Conservation (phyloP, 139 green algal genomes). For the Tetradesmus lagerheimii region DNA sequence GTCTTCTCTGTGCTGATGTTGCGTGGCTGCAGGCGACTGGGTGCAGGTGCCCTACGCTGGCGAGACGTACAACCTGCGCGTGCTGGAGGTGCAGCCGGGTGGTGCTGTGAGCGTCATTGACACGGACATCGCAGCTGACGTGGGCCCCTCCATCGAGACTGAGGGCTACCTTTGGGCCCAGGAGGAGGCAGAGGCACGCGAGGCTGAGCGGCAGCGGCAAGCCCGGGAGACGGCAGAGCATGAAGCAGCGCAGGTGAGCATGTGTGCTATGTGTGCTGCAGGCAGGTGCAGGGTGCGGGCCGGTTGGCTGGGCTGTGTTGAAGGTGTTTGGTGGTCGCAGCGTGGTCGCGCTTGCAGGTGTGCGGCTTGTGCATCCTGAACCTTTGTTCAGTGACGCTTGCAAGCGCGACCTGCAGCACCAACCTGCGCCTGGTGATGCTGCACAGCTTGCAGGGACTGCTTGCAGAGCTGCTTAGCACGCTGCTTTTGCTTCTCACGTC, state of each 20-base stretch:
- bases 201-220: conserved; percentile 50
- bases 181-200: conserved; percentile 58
- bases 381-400: neutral
- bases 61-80: conserved; percentile 54
- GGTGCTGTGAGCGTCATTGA: conserved; percentile 74
- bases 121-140: conserved; percentile 86
- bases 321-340: neutral
- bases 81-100: conserved; percentile 74
- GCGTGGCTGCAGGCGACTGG: neutral
- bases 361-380: neutral
- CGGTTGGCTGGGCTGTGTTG: too few species aligned
- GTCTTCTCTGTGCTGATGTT: neutral
- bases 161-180: conserved; percentile 41
- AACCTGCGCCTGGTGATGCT: too few species aligned
- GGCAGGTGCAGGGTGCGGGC: neutral
- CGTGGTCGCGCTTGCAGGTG: neutral
- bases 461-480: too few species aligned
- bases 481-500: too few species aligned
- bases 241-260: conserved; percentile 29
- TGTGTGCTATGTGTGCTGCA: neutral
- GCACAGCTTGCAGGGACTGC: too few species aligned
- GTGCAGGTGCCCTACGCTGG: conserved; percentile 28
- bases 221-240: conserved; percentile 12
- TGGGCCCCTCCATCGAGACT: conserved; percentile 74
- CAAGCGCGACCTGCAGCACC: too few species aligned